Evolutionary conservation across 179 eudicot genomes (phyloP).

Genomic region (Drosera spatulata): DNA sequence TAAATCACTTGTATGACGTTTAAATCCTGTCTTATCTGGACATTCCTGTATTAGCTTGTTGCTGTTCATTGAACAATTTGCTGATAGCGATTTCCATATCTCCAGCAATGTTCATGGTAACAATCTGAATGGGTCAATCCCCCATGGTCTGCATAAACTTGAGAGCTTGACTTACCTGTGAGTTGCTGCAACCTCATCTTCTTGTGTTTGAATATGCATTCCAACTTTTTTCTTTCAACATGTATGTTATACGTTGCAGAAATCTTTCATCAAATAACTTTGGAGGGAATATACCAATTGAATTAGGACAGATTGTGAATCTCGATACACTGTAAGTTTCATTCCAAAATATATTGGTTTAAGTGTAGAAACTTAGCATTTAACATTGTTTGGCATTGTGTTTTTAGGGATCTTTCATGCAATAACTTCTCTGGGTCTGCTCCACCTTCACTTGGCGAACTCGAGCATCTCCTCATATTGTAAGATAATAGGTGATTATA

Average conservation of each 20-base stretch:
- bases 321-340: conserved; percentile 43
- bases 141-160: conserved; percentile 36
- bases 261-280: conserved; percentile 53
- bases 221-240: neutral
- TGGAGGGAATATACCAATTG: conserved; percentile 40
- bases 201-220: neutral
- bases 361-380: conserved; percentile 30
- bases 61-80: too few species aligned
- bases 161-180: conserved; percentile 65
- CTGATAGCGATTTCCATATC: neutral
- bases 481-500: too few species aligned
- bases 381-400: too few species aligned
- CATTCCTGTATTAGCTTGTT: neutral
- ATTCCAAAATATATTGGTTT: conserved; percentile 14
- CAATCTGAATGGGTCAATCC: conserved; percentile 45
- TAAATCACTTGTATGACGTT: conserved; percentile 46
- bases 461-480: too few species aligned
- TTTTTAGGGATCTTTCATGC: too few species aligned
- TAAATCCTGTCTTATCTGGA: conserved; percentile 1
- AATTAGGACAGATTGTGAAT: conserved; percentile 48
- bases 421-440: too few species aligned
- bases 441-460: too few species aligned
- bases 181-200: conserved; percentile 5
- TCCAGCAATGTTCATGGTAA: conserved; percentile 53
- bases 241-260: conserved; percentile 13